Conservation (phyloP, 495 filamentous ascomycete genomes). For the Beverwykella pulmonaria region DNA sequence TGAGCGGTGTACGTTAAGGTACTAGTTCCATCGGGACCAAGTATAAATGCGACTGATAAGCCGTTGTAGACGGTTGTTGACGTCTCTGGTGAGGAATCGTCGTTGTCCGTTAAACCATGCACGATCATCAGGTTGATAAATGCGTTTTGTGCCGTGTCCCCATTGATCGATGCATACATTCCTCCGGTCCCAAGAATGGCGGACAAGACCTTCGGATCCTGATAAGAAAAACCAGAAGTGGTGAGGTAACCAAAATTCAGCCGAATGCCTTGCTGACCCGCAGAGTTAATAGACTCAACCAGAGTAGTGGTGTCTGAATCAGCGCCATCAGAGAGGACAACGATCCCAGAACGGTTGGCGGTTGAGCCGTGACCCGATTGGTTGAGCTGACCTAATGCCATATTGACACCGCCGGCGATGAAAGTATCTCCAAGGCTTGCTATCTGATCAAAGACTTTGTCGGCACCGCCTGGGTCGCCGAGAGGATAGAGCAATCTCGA, state of each 20-base stretch:
- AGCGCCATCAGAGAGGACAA: conserved; percentile 37
- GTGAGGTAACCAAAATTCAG: conserved; percentile 29
- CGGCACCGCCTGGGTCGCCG: conserved; percentile 34
- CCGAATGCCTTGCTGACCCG: conserved; percentile 16
- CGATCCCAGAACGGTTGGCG: conserved; percentile 30
- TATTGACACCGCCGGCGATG: conserved; percentile 32
- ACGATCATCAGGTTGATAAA: conserved; percentile 30
- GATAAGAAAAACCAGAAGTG: conserved; percentile 10
- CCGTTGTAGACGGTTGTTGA: conserved; percentile 22
- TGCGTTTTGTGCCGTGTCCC: conserved; percentile 21
- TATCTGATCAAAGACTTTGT: conserved; percentile 20
- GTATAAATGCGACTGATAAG: conserved; percentile 14
- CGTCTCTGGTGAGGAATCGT: conserved; percentile 4
- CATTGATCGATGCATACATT: conserved; percentile 26
- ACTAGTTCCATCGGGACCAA: neutral
- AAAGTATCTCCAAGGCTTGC: conserved; percentile 27
- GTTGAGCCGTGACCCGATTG: conserved; percentile 33
- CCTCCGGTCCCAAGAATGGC: conserved; percentile 17
- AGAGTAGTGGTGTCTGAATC: conserved; percentile 24
- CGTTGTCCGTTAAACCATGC: conserved; percentile 28
- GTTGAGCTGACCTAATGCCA: conserved; percentile 29
- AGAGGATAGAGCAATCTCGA: conserved; percentile 31
- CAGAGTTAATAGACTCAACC: conserved; percentile 20
- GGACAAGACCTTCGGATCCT: conserved; percentile 14
- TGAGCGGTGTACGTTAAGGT: conserved; percentile 25